Conservation (phyloP, 805 yeast genomes). For the Yamadazyma nakazawae region DNA sequence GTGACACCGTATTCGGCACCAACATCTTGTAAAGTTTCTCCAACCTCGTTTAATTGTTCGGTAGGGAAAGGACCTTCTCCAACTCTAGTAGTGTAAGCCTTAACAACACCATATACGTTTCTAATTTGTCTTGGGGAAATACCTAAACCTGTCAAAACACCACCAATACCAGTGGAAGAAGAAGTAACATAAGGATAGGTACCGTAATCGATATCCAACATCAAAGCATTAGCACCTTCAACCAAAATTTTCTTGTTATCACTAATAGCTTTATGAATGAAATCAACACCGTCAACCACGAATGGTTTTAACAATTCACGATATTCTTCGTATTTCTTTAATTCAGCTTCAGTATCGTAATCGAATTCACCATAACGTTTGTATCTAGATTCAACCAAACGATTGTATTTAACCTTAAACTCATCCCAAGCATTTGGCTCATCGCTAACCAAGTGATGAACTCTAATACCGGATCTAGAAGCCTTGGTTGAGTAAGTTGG, state of each 20-base stretch:
- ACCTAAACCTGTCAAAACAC: constrained; percentile 96
- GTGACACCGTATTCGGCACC: constrained; percentile 98
- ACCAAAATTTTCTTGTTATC: constrained; percentile 82
- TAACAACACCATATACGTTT: constrained; percentile 91
- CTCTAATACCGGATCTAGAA: constrained; percentile 93
- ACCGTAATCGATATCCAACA: constrained; percentile 97
- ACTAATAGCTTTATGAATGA: constrained; percentile 73
- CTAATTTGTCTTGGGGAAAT: constrained; percentile 84
- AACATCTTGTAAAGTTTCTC: constrained; percentile 82
- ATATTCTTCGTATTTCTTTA: constrained; percentile 69
- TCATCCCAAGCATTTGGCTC: constrained; percentile 92
- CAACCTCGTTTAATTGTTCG: constrained; percentile 84
- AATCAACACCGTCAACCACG: constrained; percentile 88
- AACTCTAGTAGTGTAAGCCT: constrained; percentile 97
- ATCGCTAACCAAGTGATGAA: constrained; percentile 89
- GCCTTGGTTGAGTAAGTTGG: constrained; percentile 98
- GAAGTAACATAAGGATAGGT: constrained; percentile 98
- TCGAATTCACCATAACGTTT: constrained; percentile 93
- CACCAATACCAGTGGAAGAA: constrained; percentile 94
- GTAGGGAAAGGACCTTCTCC: constrained; percentile 99
- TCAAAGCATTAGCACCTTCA: constrained; percentile 97
- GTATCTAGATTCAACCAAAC: constrained; percentile 76
- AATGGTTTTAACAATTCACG: constrained; percentile 78
- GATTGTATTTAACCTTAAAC: constrained; percentile 72
- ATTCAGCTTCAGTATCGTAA: constrained; percentile 77